phyloP scores from a whole-genome alignment of 2,329 filamentous ascomycete species.

The Lachnellula cervina region DNA sequence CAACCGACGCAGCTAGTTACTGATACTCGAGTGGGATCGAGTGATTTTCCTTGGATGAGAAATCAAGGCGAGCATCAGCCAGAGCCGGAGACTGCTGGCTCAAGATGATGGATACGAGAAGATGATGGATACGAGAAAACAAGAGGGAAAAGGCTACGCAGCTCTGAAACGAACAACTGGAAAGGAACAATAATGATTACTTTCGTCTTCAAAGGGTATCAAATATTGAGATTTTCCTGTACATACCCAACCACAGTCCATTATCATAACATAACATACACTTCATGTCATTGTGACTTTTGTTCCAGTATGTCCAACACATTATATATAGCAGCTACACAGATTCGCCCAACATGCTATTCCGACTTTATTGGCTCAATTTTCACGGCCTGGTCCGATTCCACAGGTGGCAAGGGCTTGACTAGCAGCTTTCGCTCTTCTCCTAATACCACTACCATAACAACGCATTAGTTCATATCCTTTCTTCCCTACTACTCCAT shows the following conservation, averaged over 20 bases:
- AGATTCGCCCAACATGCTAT: neutral
- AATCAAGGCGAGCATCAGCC: neutral
- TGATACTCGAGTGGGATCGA: neutral
- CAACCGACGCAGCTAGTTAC: neutral
- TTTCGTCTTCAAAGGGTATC: neutral
- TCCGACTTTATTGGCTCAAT: neutral
- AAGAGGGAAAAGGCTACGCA: too few species aligned
- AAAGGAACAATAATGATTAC: too few species aligned
- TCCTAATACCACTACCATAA: slow-evolving; percentile 17
- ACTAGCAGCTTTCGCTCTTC: slow-evolving; percentile 19
- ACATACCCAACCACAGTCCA: slow-evolving; percentile 1
- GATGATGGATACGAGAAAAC: too few species aligned
- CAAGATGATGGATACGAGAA: too few species aligned
- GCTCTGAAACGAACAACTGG: too few species aligned
- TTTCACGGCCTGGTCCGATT: neutral
- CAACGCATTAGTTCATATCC: neutral
- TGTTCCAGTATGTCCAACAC: neutral
- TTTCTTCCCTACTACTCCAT: neutral
- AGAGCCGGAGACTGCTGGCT: too few species aligned
- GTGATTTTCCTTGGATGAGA: neutral
- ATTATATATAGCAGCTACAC: too few species aligned
- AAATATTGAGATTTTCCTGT: slow-evolving; percentile 29
- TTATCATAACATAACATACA: neutral
- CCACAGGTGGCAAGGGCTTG: slow-evolving; percentile 1
- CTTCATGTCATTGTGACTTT: neutral